phyloP scores from a whole-genome alignment of 2,329 filamentous ascomycete genomes.

The Alternaria triticimaculans region DNA sequence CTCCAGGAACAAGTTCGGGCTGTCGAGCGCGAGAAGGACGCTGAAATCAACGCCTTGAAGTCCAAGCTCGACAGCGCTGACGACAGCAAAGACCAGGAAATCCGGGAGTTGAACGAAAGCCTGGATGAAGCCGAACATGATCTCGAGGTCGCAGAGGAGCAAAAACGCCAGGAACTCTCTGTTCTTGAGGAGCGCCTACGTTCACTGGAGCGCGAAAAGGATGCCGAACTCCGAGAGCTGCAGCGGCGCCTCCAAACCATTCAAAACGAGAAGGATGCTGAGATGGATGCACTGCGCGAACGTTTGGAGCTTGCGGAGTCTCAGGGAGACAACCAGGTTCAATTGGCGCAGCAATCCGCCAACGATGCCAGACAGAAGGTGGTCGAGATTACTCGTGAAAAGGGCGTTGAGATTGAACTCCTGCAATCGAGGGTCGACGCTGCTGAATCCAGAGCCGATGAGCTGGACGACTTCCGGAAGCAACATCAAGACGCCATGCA shows the following conservation, averaged over 20 bases:
- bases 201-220: slow-evolving; percentile 44
- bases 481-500: slow-evolving; percentile 46
- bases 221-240: slow-evolving; percentile 45
- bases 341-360: slow-evolving; percentile 50
- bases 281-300: slow-evolving; percentile 50
- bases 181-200: slow-evolving; percentile 42
- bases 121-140: slow-evolving; percentile 46
- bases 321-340: slow-evolving; percentile 49
- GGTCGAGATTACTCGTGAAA: slow-evolving; percentile 46
- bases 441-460: slow-evolving; percentile 43
- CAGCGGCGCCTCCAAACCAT: slow-evolving; percentile 42
- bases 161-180: slow-evolving; percentile 40
- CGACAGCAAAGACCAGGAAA: slow-evolving; percentile 51
- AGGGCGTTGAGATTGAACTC: slow-evolving; percentile 47
- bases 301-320: slow-evolving; percentile 51
- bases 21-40: slow-evolving; percentile 46
- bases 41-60: slow-evolving; percentile 52
- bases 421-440: slow-evolving; percentile 46
- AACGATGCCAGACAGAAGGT: slow-evolving; percentile 48
- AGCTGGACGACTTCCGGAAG: slow-evolving; percentile 45
- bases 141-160: slow-evolving; percentile 30
- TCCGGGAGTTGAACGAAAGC: slow-evolving; percentile 57
- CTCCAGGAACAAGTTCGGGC: slow-evolving; percentile 40
- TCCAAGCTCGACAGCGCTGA: slow-evolving; percentile 50
- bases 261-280: slow-evolving; percentile 46